These are phyloP conservation scores for Soucietia sequanensis DNA, from an alignment of 805 yeast species.

Conservation along the genomic window DNA sequence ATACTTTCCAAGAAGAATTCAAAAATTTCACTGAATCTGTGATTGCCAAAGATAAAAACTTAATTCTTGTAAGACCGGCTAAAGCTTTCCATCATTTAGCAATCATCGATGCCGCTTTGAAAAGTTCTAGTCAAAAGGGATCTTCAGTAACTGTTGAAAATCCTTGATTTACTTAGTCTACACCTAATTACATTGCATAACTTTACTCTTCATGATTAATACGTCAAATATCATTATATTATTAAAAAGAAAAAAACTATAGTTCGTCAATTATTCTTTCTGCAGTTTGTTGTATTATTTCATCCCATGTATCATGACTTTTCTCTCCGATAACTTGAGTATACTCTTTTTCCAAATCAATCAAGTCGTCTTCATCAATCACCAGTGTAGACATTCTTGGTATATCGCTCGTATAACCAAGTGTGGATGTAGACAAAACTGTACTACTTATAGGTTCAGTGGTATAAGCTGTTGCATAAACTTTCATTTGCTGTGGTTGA, in stretches of 20 bases:
- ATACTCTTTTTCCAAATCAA: too few species aligned
- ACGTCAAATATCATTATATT: not conserved
- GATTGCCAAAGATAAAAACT: conserved; percentile 54
- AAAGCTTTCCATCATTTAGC: conserved; percentile 92
- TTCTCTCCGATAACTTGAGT: too few species aligned
- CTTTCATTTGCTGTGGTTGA: too few species aligned
- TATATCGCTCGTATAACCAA: too few species aligned
- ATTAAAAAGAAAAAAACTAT: conserved; percentile 1
- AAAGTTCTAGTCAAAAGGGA: conserved; percentile 60
- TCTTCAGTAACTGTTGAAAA: conserved; percentile 46
- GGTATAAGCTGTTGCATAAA: too few species aligned
- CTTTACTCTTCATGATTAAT: too few species aligned
- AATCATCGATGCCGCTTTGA: conserved; percentile 79
- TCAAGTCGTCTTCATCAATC: too few species aligned
- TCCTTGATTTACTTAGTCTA: too few species aligned
- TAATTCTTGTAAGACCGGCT: conserved; percentile 63
- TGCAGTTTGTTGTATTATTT: conserved; percentile 1
- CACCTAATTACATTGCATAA: too few species aligned
- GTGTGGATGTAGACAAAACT: too few species aligned
- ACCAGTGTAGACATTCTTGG: too few species aligned
- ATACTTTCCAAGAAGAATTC: conserved; percentile 46
- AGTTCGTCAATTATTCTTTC: conserved; percentile 10
- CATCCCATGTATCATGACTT: not conserved
- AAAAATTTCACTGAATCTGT: conserved; percentile 58
- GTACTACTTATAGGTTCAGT: too few species aligned